These are phyloP conservation scores for Arachnopeziza araneosa DNA, from an alignment of 2,329 filamentous ascomycete species.

Conservation along the genomic window DNA sequence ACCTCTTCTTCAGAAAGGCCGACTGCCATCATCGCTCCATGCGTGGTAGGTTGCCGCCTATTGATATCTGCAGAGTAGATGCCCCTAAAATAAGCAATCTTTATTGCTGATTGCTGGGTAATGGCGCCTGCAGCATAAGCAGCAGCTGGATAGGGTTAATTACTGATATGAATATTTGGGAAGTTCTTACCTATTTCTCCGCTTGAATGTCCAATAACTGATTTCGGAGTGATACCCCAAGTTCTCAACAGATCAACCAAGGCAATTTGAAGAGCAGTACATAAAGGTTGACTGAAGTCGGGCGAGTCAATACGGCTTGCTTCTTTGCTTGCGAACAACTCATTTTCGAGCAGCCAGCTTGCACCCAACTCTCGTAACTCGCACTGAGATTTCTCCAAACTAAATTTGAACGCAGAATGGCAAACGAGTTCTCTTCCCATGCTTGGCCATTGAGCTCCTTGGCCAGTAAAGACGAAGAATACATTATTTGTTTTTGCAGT, in stretches of 20 bases:
- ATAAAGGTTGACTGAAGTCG: conserved; percentile 20
- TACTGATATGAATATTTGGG: not conserved
- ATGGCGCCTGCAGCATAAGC: conserved; percentile 37
- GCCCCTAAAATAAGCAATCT: conserved; percentile 38
- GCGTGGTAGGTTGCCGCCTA: not conserved
- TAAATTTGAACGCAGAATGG: not conserved
- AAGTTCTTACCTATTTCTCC: conserved; percentile 36
- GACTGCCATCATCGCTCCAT: conserved; percentile 40
- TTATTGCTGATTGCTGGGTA: conserved; percentile 29
- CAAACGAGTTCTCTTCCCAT: conserved; percentile 16
- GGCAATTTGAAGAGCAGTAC: conserved; percentile 41
- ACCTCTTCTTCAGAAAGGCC: conserved; percentile 27
- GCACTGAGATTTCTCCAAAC: not conserved
- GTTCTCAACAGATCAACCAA: conserved; percentile 38
- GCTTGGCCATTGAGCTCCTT: conserved; percentile 17
- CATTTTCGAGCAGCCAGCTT: not conserved
- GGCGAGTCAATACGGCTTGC: not conserved
- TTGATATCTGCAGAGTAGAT: not conserved
- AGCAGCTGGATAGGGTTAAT: conserved; percentile 26
- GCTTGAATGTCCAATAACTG: conserved; percentile 38
- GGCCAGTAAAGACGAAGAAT: conserved; percentile 6
- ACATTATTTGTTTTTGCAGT: not conserved
- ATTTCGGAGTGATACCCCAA: conserved; percentile 34
- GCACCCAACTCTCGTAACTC: conserved; percentile 15
- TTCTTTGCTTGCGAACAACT: conserved; percentile 30